A percentile compares a stretch with the other conserved stretches of the same genome.
These are phyloP conservation scores for Cystobasidium slooffiae DNA, from an alignment of 1,284 basidiomycete species.

Conservation along the genomic window DNA sequence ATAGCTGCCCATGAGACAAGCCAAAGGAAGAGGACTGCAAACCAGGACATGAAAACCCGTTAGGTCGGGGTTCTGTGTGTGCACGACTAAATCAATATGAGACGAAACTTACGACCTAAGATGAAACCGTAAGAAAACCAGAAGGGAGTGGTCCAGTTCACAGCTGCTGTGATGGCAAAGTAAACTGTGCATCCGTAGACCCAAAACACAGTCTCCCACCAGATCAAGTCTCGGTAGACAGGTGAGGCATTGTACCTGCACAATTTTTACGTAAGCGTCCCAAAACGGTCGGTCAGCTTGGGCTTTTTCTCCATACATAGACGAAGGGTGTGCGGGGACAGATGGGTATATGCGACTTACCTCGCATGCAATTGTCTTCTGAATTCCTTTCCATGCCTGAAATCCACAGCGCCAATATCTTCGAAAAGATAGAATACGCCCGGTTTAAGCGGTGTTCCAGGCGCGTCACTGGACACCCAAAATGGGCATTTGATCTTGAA, in stretches of 20 bases:
- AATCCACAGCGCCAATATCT: constrained; percentile 50
- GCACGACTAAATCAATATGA: no score
- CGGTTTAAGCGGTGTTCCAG: constrained; percentile 47
- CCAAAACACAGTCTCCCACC: constrained; percentile 48
- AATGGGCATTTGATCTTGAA: constrained; percentile 42
- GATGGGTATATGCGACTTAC: constrained; percentile 49
- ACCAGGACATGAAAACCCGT: no score
- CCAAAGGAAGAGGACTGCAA: constrained; percentile 47
- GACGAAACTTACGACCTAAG: constrained; percentile 11
- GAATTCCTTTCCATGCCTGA: constrained; percentile 47
- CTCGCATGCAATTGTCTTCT: constrained; percentile 50
- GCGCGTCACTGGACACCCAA: constrained; percentile 48
- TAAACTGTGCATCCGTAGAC: constrained; percentile 40
- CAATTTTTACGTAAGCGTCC: constrained; percentile 10
- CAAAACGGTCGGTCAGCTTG: no score
- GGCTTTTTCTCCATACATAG: no score
- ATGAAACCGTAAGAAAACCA: constrained; percentile 20
- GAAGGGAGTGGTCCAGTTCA: constrained; percentile 45
- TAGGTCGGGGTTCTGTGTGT: no score
- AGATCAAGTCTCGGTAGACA: constrained; percentile 46
- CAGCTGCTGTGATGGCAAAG: constrained; percentile 43
- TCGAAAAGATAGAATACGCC: constrained; percentile 49
- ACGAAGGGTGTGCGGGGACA: no score
- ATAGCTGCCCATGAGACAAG: constrained; percentile 22
- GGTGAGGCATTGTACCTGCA: constrained; percentile 50